These are phyloP conservation scores for Brassica rapa DNA, from an alignment of 345 rosid species.

Conservation along the genomic window DNA sequence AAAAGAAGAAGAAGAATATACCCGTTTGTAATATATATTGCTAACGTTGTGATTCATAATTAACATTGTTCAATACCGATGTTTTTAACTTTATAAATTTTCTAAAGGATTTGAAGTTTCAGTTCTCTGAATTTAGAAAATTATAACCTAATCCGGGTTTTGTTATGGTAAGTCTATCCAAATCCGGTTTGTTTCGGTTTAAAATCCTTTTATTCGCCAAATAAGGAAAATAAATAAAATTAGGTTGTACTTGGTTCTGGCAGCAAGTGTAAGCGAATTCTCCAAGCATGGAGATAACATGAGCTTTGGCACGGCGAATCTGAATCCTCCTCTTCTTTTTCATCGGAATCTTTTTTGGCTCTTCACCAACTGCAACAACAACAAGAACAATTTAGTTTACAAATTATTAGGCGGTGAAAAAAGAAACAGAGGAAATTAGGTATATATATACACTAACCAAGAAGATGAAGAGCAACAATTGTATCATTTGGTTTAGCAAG, in stretches of 20 bases:
- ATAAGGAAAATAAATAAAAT: background rate
- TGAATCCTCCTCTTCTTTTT: constrained; percentile 41
- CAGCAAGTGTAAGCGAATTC: constrained; percentile 66
- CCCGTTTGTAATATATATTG: background rate
- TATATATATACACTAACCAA: constrained; percentile 49
- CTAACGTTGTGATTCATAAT: background rate
- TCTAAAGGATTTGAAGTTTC: background rate
- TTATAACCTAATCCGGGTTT: background rate
- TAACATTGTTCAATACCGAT: background rate
- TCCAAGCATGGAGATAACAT: constrained; percentile 79
- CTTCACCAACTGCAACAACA: constrained; percentile 48
- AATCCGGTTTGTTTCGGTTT: background rate
- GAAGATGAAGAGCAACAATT: constrained; percentile 72
- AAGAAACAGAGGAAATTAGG: background rate
- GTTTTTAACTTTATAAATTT: background rate
- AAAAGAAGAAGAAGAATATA: no score
- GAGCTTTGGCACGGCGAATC: constrained; percentile 69
- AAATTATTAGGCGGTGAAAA: background rate
- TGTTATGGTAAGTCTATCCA: background rate
- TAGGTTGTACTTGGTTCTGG: constrained; percentile 52
- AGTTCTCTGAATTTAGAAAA: background rate
- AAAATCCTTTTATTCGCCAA: background rate
- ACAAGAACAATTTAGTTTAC: background rate
- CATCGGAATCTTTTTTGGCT: constrained; percentile 50
- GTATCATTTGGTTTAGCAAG: constrained; percentile 73